Base-by-base conservation (phyloP, 2,329 filamentous ascomycete species). In the Ceratocystis albifundus region DNA sequence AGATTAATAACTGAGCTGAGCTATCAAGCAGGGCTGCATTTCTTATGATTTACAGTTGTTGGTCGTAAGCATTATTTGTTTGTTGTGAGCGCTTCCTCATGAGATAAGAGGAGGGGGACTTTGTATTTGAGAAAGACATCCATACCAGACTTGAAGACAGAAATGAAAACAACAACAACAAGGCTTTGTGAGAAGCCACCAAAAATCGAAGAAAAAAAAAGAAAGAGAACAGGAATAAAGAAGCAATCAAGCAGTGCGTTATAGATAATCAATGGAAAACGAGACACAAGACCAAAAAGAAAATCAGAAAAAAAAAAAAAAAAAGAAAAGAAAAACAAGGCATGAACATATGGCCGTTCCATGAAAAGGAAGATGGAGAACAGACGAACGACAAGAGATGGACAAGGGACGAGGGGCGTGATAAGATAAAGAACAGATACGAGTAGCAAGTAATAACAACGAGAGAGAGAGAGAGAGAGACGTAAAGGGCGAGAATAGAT, bases 261-360 rank as follows among this genome's bases (percentile, higher is more conserved):
- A 59, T 59, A 45, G 61, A 28, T 53, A 53, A 41, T 50, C 36
- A 62, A 48, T 25, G 28, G 55, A 57, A 67, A 55, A 22, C 41
- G 64, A 64, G 7, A 32, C 61, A 65, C 32, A 32, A 62, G 46
- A 61, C 12, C 28, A 63, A 50, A 25, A 64, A 48, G 17, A 66
- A 32, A 22, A 22, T n/a, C n/a, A n/a, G n/a, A n/a, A n/a, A n/a
- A n/a, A n/a, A n/a, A n/a, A 53, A 53, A 53, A 48, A 48, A 20
- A n/a, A 62, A 1, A 6, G 32, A 1, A 20, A 28, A 46, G 8
- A 20, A 28, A 62, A 15, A n/a, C 22, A 62, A 44, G 5, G 30
- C 32, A 20, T 25, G 48, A 25, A 53, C 48, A 53, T 53, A 25
- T 8, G 44, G 30, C 48, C 61, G 30, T 25, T 15, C 15, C 48